A percentile compares a stretch with the other conserved stretches of the same genome.
Conservation (phyloP, 345 rosid genomes). For the Raphanus raphanistrum region DNA sequence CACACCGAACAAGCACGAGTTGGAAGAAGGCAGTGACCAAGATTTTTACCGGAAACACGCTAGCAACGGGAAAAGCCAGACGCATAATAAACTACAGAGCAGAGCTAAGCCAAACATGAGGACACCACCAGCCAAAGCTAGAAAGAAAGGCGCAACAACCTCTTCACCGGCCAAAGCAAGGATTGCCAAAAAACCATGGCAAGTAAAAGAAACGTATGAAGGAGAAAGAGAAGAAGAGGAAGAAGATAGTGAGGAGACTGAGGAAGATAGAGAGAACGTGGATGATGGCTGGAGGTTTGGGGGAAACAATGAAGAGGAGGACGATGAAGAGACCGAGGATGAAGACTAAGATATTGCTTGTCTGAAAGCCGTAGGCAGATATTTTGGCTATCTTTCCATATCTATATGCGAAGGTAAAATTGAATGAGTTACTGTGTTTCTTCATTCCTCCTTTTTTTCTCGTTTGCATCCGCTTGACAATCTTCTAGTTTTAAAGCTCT, state of each 20-base stretch:
- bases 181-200: conserved; percentile 62
- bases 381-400: not conserved
- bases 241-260: conserved; percentile 89
- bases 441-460: not conserved
- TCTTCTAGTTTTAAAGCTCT: not conserved
- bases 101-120: conserved; percentile 63
- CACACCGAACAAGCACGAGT: conserved; percentile 44
- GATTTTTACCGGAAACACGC: conserved; percentile 63
- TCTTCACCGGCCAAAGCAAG: conserved; percentile 53
- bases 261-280: conserved; percentile 79
- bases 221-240: conserved; percentile 64
- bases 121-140: conserved; percentile 64
- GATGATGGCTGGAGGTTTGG: conserved; percentile 87
- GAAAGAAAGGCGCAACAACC: conserved; percentile 61
- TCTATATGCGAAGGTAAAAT: not conserved
- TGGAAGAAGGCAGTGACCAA: conserved; percentile 88
- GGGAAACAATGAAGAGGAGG: conserved; percentile 63
- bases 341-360: conserved; percentile 58
- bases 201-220: conserved; percentile 64
- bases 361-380: not conserved
- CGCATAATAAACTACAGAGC: conserved; percentile 57
- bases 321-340: conserved; percentile 91
- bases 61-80: conserved; percentile 54
- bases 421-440: conserved; percentile 3
- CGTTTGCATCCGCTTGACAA: not conserved